Conservation (phyloP, 75 land plant species). For the Selaginella tamariscina region DNA sequence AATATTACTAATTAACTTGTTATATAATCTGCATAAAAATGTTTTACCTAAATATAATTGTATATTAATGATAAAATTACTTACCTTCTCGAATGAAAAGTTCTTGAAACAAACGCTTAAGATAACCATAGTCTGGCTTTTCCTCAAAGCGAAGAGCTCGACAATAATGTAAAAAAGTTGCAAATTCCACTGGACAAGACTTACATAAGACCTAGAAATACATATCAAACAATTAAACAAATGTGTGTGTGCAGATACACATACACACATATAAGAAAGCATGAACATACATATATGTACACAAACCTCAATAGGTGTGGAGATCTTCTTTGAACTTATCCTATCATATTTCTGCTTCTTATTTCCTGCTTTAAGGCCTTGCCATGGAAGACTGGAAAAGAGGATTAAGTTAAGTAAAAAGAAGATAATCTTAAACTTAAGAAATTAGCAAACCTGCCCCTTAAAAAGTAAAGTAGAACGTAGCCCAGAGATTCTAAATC, state of each 20-base stretch:
- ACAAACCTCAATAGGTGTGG: conserved; percentile 23
- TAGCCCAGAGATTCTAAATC: conserved; percentile 74
- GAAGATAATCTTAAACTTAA: background rate
- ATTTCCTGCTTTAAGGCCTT: conserved; percentile 37
- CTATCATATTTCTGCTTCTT: conserved; percentile 36
- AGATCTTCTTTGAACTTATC: conserved; percentile 31
- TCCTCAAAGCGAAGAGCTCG: conserved; percentile 68
- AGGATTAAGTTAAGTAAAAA: background rate
- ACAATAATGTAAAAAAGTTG: conserved; percentile 42
- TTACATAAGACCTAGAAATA: background rate
- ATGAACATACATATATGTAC: no score
- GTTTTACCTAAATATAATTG: no score
- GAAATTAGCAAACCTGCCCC: conserved; percentile 5
- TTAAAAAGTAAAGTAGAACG: conserved; percentile 23
- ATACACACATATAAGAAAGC: no score
- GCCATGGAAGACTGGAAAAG: conserved; percentile 38
- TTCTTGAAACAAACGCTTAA: conserved; percentile 64
- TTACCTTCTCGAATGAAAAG: conserved; percentile 12
- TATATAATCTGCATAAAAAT: no score
- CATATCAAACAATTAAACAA: background rate
- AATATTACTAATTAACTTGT: background rate
- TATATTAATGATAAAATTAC: background rate
- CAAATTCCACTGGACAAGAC: background rate
- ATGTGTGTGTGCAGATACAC: no score
- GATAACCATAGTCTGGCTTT: conserved; percentile 67